Conservation (phyloP, 202 grass and related monocot genomes). For the Saccharum hybrid region DNA sequence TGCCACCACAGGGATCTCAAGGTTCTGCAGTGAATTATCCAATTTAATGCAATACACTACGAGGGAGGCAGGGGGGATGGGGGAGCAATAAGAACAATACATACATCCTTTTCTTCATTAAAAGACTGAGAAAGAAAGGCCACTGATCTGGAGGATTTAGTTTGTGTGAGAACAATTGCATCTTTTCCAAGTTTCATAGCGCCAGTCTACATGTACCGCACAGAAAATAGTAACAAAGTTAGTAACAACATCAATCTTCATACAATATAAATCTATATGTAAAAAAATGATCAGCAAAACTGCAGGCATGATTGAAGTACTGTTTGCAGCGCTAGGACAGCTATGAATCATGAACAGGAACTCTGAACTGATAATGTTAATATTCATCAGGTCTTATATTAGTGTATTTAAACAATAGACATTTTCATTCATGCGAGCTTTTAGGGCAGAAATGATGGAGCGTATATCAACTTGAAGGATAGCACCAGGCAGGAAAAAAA, state of each 20-base stretch:
- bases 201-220: conserved; percentile 67
- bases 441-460: not conserved
- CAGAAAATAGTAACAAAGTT: conserved; percentile 26
- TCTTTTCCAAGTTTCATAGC: conserved; percentile 96
- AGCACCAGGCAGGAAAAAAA: not conserved
- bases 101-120: conserved; percentile 78
- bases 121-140: conserved; percentile 86
- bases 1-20: conserved; percentile 88
- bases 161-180: conserved; percentile 89
- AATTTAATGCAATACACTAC: conserved; percentile 30
- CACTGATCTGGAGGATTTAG: conserved; percentile 70
- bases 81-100: conserved; percentile 23
- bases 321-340: conserved; percentile 14
- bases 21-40: conserved; percentile 63
- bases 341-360: conserved; percentile 28
- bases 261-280: conserved; percentile 18
- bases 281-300: not conserved
- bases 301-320: conserved; percentile 2
- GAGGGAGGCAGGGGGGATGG: not conserved
- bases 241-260: conserved; percentile 14
- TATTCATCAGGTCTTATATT: not conserved
- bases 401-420: not conserved
- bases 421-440: conserved; percentile 10
- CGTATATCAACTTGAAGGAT: not conserved
- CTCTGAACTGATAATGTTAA: conserved; percentile 28